These are phyloP conservation scores for Stygiomarasmius scandens DNA, from an alignment of 1,284 basidiomycete species.

Conservation along the genomic window DNA sequence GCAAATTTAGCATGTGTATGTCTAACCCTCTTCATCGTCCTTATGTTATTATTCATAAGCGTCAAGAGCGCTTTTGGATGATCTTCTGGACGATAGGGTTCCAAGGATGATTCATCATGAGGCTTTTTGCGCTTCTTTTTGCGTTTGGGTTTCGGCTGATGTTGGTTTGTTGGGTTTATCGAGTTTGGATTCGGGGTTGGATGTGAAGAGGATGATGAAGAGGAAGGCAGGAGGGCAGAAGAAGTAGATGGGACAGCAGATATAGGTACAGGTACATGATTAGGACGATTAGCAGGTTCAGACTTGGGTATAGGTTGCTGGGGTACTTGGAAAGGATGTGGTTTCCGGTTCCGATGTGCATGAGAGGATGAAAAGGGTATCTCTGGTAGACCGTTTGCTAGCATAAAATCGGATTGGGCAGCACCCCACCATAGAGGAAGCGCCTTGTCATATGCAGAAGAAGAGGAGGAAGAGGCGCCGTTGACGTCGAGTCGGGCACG, in stretches of 20 bases:
- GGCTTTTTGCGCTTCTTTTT: constrained; percentile 36
- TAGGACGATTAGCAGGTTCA: too few species aligned
- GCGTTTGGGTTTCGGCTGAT: constrained; percentile 30
- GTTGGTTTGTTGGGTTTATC: constrained; percentile 21
- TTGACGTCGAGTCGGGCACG: constrained; percentile 37
- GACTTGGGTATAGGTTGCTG: not conserved
- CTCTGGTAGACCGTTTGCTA: constrained; percentile 66
- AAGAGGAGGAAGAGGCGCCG: constrained; percentile 30
- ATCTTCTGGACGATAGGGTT: constrained; percentile 5
- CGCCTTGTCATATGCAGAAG: constrained; percentile 37
- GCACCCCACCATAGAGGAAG: constrained; percentile 77
- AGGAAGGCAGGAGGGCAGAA: constrained; percentile 5
- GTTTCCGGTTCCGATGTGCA: constrained; percentile 24
- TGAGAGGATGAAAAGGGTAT: constrained; percentile 44
- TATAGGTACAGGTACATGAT: too few species aligned
- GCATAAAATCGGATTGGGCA: constrained; percentile 58
- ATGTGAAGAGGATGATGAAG: constrained; percentile 19
- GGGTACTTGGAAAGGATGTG: constrained; percentile 18
- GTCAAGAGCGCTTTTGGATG: constrained; percentile 53
- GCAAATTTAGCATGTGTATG: constrained; percentile 71
- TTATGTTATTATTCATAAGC: constrained; percentile 75
- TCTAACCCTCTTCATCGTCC: constrained; percentile 68
- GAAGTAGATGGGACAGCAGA: too few species aligned
- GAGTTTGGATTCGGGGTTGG: constrained; percentile 23
- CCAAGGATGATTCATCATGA: constrained; percentile 19